phyloP scores from a whole-genome alignment of 352 stramenopile species.

The Globisporangium emineosum region DNA sequence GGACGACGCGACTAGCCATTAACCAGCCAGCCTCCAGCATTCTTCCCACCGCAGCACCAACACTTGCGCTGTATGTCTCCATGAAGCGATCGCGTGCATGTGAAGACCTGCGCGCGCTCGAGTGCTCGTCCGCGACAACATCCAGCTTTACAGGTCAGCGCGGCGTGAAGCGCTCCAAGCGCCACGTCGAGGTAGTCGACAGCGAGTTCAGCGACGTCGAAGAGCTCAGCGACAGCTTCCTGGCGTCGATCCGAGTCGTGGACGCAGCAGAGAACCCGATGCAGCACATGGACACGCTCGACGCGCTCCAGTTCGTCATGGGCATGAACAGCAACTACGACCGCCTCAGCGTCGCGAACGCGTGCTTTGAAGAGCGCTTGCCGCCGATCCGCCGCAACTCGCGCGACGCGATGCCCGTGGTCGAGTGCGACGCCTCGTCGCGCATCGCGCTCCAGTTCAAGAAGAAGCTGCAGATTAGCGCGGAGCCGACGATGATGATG shows the following conservation, averaged over 20 bases:
- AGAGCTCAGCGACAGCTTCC: slow-evolving; percentile 11
- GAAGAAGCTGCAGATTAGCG: slow-evolving; percentile 16
- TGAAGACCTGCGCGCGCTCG: slow-evolving; percentile 60
- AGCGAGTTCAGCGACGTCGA: slow-evolving; percentile 12
- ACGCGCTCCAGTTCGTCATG: slow-evolving; percentile 12
- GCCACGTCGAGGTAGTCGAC: slow-evolving; percentile 13
- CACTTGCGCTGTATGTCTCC: slow-evolving; percentile 12
- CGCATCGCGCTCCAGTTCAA: slow-evolving; percentile 18
- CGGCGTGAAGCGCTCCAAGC: slow-evolving; percentile 16
- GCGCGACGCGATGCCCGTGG: slow-evolving; percentile 7
- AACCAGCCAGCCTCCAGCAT: too few species aligned
- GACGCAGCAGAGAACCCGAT: neutral
- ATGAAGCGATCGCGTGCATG: slow-evolving; percentile 77
- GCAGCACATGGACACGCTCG: neutral
- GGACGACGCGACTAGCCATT: slow-evolving; percentile 11
- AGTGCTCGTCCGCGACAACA: slow-evolving; percentile 22
- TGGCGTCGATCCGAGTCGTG: slow-evolving; percentile 2
- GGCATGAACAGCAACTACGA: slow-evolving; percentile 12
- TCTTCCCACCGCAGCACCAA: too few species aligned
- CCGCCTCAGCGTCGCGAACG: slow-evolving; percentile 3
- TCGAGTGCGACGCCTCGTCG: slow-evolving; percentile 13
- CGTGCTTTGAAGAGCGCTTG: slow-evolving; percentile 11
- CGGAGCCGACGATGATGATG: neutral
- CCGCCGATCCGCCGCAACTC: slow-evolving; percentile 19
- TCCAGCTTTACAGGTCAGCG: slow-evolving; percentile 9